Base-by-base conservation (phyloP, 768 basidiomycete species). In the Boletellus ananas region DNA sequence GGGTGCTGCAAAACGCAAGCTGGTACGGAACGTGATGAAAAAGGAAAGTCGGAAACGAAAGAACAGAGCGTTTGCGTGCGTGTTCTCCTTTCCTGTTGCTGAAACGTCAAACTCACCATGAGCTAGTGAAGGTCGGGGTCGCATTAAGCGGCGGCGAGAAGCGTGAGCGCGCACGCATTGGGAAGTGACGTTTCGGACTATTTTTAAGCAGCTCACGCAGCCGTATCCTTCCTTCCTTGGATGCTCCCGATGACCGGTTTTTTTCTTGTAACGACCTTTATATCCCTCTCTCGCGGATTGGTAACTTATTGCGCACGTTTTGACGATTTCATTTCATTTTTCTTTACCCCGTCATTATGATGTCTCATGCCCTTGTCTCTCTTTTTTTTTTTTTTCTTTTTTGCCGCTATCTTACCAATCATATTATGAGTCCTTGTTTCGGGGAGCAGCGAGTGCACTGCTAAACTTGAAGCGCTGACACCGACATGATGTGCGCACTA, bases 11-110 rank as follows among this genome's bases (percentile, higher is more conserved):
- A 85, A 79, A 64, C 73, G 89, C 50, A 92, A 87, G 66, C 61
- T 80, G 49, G 84, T 85, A 56, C 71, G 83, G 55, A 90, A 90
- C 54, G 68, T 67, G 10, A 74, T 79, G 58, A 94, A 94, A 73
- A 93, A 91, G 69, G 90, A 90, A 58, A 87, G 87, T 56, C 77
- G 84, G 62, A 94, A 94, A 66, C 72, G 90, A 60, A 94, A 91
- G 68, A 78, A 75, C 39, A 67, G 73, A 23, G 61, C 66, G 21
- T 84, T 81, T 62, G 74, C 76, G 85, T 86, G 59, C 70, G 87
- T 76, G 9, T n/a, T 34, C 6, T 1, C 5, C 20, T 3, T 40
- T 40, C 7, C 34, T 31, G n/a, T 33, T n/a, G 45, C 23, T 43
- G 3, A 1, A 4, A 34, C 34, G 17, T 46, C 36, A 35, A 4